Percentiles rank a stretch among this genome's conserved stretches.
Conservation (phyloP, 2,329 filamentous ascomycete species). For the Scortechinia acanthostroma region DNA sequence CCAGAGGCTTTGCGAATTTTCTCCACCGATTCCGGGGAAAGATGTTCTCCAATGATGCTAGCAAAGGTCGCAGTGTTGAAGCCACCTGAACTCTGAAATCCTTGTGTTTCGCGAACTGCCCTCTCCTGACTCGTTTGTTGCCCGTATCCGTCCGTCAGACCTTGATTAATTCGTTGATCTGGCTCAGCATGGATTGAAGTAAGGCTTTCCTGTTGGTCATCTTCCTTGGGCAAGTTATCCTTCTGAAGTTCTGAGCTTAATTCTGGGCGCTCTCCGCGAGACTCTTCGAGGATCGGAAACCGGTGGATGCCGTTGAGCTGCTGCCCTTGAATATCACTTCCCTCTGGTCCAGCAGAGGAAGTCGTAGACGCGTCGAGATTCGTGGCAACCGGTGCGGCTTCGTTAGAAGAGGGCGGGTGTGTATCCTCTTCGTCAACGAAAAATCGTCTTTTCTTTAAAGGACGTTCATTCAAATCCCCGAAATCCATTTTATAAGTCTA, state of each 20-base stretch:
- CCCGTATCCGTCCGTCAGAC: not conserved
- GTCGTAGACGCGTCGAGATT: conserved; percentile 9
- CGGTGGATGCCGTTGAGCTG: not conserved
- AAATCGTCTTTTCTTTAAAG: conserved; percentile 55
- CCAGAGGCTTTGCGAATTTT: conserved; percentile 38
- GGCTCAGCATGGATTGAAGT: too few relatives aligned
- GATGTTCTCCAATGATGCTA: conserved; percentile 45
- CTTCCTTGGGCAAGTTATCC: not conserved
- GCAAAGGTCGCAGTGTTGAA: conserved; percentile 48
- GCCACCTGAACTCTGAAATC: conserved; percentile 11
- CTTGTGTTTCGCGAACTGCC: not conserved
- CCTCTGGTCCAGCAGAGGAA: conserved; percentile 5
- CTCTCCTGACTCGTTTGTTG: not conserved
- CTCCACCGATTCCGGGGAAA: conserved; percentile 31
- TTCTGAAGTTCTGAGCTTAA: not conserved
- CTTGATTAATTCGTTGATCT: not conserved
- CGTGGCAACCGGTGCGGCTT: conserved; percentile 18
- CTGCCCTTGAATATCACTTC: conserved; percentile 6
- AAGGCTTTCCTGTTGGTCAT: too few relatives aligned
- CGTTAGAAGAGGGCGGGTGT: conserved; percentile 16
- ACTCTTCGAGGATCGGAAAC: not conserved
- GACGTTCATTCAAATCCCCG: conserved; percentile 36
- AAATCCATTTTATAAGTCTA: not conserved
- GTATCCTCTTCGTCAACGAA: conserved; percentile 41
- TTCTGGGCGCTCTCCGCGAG: not conserved